These are phyloP conservation scores for Centaurea solstitialis DNA, from an alignment of 129 eudicot genomes.

Conservation along the genomic window DNA sequence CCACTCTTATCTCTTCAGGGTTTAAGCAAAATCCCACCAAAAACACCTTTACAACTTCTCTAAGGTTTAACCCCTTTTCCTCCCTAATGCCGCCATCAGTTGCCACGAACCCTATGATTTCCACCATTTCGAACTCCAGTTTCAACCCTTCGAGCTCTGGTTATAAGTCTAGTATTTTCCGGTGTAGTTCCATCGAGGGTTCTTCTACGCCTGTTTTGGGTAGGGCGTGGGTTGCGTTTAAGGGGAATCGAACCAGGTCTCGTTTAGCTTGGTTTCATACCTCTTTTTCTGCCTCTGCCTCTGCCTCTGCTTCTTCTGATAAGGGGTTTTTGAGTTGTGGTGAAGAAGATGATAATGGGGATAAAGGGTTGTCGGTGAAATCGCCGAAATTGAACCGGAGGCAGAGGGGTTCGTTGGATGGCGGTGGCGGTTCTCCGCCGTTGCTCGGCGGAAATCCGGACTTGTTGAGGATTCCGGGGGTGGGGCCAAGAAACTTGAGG, in stretches of 20 bases:
- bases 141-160: background rate
- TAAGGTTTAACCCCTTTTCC: too few species aligned
- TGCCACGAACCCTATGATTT: background rate
- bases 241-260: constrained; percentile 30
- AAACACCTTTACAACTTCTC: too few species aligned
- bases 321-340: constrained; percentile 22
- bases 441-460: constrained; percentile 34
- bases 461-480: constrained; percentile 68
- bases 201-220: constrained; percentile 6
- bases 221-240: constrained; percentile 56
- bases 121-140: too few species aligned
- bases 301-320: too few species aligned
- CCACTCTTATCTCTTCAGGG: constrained; percentile 39
- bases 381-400: constrained; percentile 47
- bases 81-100: constrained; percentile 26
- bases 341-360: constrained; percentile 9
- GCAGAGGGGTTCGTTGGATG: constrained; percentile 27
- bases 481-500: constrained; percentile 77
- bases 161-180: constrained; percentile 33
- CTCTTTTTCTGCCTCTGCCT: too few species aligned
- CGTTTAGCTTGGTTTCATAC: constrained; percentile 37
- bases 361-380: constrained; percentile 23
- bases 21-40: constrained; percentile 7
- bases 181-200: constrained; percentile 31
- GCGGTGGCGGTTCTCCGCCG: constrained; percentile 15